Evolutionary conservation across 2,329 filamentous ascomycete species (phyloP).

Genomic region (Aureobasidium lini): DNA sequence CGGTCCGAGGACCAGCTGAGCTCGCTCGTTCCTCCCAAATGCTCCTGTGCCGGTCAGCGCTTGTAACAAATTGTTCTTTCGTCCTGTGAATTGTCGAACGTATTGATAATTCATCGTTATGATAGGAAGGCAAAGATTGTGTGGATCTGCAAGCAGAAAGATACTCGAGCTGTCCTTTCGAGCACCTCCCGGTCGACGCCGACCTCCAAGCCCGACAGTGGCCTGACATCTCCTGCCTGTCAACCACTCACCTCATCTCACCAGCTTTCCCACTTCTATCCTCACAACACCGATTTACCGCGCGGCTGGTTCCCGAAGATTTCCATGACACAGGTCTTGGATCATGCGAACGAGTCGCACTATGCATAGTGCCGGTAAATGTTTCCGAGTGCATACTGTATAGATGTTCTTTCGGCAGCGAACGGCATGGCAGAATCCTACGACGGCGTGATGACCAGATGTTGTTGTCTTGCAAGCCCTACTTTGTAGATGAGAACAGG

Average conservation of each 20-base stretch:
- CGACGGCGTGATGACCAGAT: conserved; percentile 7
- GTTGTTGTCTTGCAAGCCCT: not conserved
- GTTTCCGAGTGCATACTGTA: not conserved
- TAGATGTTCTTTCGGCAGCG: not conserved
- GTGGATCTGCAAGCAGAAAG: not conserved
- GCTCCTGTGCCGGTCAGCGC: too few species aligned
- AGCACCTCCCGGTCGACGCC: not conserved
- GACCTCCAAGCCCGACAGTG: not conserved
- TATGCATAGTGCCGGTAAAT: too few species aligned
- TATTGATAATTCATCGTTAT: too few species aligned
- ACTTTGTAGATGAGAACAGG: not conserved
- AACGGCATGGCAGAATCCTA: not conserved
- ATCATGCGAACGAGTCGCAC: not conserved
- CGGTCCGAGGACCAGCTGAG: too few species aligned
- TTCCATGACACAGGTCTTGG: not conserved
- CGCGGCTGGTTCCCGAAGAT: not conserved
- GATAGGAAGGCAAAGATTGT: too few species aligned
- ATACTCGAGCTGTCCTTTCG: not conserved
- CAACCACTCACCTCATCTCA: not conserved
- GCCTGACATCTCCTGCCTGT: not conserved
- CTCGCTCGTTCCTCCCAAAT: too few species aligned
- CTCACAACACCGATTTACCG: not conserved
- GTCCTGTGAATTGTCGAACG: too few species aligned
- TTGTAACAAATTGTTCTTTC: too few species aligned
- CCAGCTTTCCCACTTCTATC: not conserved